These are phyloP conservation scores for Sorghum bicolor DNA, from an alignment of 176 grass and related monocot species.

Conservation along the genomic window Sorghum_bicolor_NCBIv3 NC_012873.2:64256501-64257000, in stretches of 20 bases:
- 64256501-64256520: background rate
- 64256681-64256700: background rate
- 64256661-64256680: background rate
- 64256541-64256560: background rate
- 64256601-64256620: background rate
- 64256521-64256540: background rate
- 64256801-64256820: background rate
- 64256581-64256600: background rate
- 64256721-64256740: background rate
- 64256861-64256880: background rate
- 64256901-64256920: background rate
- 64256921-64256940: background rate
- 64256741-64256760: conserved; percentile 4
- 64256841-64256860: background rate
- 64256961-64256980: background rate
- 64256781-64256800: background rate
- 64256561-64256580: conserved; percentile 15
- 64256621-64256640: background rate
- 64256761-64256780: background rate
- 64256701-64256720: background rate
- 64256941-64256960: background rate
- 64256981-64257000: background rate
- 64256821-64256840: background rate
- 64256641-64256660: background rate
- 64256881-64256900: conserved; percentile 16